These are phyloP conservation scores for Claviceps paspali DNA, from an alignment of 2,329 filamentous ascomycete genomes.

Conservation along the genomic window DNA sequence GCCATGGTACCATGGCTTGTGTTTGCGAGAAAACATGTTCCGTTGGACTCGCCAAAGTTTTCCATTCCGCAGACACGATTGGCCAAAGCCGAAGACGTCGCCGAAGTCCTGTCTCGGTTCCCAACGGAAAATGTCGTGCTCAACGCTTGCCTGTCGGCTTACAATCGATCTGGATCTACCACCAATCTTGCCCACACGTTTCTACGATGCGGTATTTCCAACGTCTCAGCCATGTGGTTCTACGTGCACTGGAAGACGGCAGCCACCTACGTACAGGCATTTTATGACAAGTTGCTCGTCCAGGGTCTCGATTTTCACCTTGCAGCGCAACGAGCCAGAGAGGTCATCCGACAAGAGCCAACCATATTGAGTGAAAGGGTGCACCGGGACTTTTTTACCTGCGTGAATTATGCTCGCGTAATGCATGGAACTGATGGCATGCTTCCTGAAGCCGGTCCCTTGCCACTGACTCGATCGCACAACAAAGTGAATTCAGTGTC, in stretches of 20 bases:
- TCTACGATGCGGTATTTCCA: conserved; percentile 12
- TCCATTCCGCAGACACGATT: conserved; percentile 12
- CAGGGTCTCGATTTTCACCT: conserved; percentile 13
- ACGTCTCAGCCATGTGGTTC: conserved; percentile 17
- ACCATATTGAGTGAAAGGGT: conserved; percentile 9
- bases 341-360: conserved; percentile 12
- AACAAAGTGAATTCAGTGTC: conserved; percentile 11
- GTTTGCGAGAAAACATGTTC: conserved; percentile 11
- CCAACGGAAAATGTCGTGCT: conserved; percentile 15
- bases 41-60: conserved; percentile 6
- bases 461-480: conserved; percentile 11
- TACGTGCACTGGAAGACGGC: conserved; percentile 16
- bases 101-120: conserved; percentile 11
- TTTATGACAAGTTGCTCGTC: conserved; percentile 14
- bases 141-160: conserved; percentile 15
- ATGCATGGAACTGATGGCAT: conserved; percentile 7
- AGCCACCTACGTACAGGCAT: conserved; percentile 13
- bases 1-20: conserved; percentile 12
- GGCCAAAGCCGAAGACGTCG: conserved; percentile 11
- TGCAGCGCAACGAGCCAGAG: conserved; percentile 14
- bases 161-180: conserved; percentile 11
- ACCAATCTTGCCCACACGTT: conserved; percentile 15
- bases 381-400: conserved; percentile 16
- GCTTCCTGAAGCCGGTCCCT: conserved; percentile 10
- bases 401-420: conserved; percentile 15